phyloP scores from a whole-genome alignment of 176 grass and related monocot species.

The Carex kokanica region DNA sequence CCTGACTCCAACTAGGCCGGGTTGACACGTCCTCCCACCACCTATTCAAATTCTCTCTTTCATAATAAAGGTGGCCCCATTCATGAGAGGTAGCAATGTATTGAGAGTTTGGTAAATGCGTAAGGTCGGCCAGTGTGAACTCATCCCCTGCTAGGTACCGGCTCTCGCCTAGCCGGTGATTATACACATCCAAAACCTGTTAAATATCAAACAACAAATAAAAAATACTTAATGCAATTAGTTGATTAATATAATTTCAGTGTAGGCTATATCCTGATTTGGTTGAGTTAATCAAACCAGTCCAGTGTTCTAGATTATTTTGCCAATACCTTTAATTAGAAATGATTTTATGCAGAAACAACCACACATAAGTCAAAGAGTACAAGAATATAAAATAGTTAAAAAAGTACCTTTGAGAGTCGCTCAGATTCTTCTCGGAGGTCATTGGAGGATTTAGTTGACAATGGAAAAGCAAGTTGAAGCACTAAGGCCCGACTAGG shows the following conservation, averaged over 20 bases:
- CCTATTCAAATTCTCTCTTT: conserved; percentile 74
- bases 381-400: neutral
- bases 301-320: neutral
- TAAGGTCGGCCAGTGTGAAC: conserved; percentile 79
- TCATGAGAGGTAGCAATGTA: conserved; percentile 48
- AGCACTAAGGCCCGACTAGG: conserved; percentile 71
- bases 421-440: conserved; percentile 41
- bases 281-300: neutral
- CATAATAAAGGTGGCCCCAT: conserved; percentile 54
- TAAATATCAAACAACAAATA: neutral
- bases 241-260: neutral
- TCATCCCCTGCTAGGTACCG: conserved; percentile 61
- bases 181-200: conserved; percentile 74
- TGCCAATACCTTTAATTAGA: neutral
- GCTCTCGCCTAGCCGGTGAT: conserved; percentile 67
- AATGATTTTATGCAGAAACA: neutral
- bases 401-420: conserved; percentile 22
- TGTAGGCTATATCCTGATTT: neutral
- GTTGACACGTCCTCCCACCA: conserved; percentile 68
- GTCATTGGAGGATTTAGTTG: conserved; percentile 26
- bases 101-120: conserved; percentile 75
- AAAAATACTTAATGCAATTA: neutral
- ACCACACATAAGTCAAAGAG: neutral
- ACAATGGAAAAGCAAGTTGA: conserved; percentile 57
- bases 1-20: conserved; percentile 55